Conservation (phyloP, 176 grass and related monocot species). For the Aegilops tauschii region DNA sequence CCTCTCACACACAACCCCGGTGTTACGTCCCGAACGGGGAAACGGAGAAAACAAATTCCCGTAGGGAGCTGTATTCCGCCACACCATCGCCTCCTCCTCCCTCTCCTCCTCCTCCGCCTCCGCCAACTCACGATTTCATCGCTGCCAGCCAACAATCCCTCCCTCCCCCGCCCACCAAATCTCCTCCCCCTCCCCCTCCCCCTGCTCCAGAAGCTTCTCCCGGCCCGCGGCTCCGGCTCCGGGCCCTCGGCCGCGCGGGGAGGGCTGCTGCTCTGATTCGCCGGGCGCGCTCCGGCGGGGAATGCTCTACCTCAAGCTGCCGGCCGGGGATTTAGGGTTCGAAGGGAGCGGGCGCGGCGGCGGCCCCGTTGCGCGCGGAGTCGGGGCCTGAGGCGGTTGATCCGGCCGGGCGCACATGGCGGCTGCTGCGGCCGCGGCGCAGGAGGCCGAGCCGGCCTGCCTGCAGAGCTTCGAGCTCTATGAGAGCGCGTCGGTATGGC, state of each 20-base stretch:
- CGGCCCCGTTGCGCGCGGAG: constrained; percentile 22
- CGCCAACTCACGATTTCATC: constrained; percentile 30
- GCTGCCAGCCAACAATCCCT: constrained; percentile 30
- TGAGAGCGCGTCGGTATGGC: constrained; percentile 62
- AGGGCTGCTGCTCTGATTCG: constrained; percentile 18
- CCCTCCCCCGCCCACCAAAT: constrained; percentile 1
- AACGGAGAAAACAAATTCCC: constrained; percentile 16
- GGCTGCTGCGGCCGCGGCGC: neutral
- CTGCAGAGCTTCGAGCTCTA: constrained; percentile 76
- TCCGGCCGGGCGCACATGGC: constrained; percentile 32
- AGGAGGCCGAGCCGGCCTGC: constrained; percentile 30
- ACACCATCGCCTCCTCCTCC: constrained; percentile 11
- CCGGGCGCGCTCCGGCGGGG: constrained; percentile 18
- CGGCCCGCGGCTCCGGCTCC: neutral
- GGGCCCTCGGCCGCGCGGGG: neutral
- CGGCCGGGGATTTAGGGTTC: constrained; percentile 53
- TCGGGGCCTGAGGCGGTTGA: constrained; percentile 31
- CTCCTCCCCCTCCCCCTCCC: neutral
- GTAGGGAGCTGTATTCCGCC: constrained; percentile 34
- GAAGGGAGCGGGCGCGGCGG: constrained; percentile 15
- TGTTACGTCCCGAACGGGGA: constrained; percentile 6
- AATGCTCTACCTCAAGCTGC: constrained; percentile 83
- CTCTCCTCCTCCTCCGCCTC: neutral
- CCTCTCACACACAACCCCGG: neutral
- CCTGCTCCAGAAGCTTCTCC: neutral